A percentile compares a stretch with the other conserved stretches of the same genome.
These are phyloP conservation scores for Starmerella apis DNA, from an alignment of 805 yeast genomes.

Conservation along the genomic window DNA sequence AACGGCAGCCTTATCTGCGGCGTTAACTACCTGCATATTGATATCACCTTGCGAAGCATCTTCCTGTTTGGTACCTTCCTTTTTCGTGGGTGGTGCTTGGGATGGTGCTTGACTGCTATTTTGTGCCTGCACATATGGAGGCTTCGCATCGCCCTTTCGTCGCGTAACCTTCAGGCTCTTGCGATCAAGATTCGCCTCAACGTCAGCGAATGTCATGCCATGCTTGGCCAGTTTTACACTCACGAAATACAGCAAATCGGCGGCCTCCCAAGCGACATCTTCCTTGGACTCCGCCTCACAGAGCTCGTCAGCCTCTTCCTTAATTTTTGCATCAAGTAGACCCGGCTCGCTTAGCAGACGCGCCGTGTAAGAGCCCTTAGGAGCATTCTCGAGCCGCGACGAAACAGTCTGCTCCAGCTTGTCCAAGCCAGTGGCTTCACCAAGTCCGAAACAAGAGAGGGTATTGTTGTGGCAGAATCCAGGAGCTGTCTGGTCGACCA, in stretches of 20 bases:
- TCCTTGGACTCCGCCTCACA: constrained; percentile 63
- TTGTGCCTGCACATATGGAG: constrained; percentile 41
- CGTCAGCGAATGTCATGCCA: constrained; percentile 70
- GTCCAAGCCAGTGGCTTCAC: constrained; percentile 53
- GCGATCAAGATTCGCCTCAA: constrained; percentile 72
- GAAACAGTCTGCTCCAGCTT: constrained; percentile 57
- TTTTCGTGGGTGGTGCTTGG: not conserved
- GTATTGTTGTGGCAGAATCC: constrained; percentile 90
- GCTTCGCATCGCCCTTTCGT: constrained; percentile 92
- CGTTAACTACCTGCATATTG: constrained; percentile 30
- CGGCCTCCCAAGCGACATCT: constrained; percentile 93
- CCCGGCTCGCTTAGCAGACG: constrained; percentile 71
- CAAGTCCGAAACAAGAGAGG: constrained; percentile 59
- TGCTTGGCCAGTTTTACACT: constrained; percentile 54
- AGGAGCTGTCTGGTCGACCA: constrained; percentile 71
- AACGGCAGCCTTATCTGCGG: constrained; percentile 37
- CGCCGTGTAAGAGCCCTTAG: constrained; percentile 89
- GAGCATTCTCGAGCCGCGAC: constrained; percentile 57
- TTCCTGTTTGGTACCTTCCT: not conserved
- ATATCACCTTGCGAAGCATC: constrained; percentile 16
- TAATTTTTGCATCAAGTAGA: constrained; percentile 68
- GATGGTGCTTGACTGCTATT: not conserved
- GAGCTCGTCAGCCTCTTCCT: constrained; percentile 93
- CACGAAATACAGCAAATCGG: constrained; percentile 71
- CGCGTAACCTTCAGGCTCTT: constrained; percentile 82